Evolutionary conservation across 2,329 filamentous ascomycete genomes (phyloP).

Genomic region (Neophaeococcomyces mojaviensis): DNA sequence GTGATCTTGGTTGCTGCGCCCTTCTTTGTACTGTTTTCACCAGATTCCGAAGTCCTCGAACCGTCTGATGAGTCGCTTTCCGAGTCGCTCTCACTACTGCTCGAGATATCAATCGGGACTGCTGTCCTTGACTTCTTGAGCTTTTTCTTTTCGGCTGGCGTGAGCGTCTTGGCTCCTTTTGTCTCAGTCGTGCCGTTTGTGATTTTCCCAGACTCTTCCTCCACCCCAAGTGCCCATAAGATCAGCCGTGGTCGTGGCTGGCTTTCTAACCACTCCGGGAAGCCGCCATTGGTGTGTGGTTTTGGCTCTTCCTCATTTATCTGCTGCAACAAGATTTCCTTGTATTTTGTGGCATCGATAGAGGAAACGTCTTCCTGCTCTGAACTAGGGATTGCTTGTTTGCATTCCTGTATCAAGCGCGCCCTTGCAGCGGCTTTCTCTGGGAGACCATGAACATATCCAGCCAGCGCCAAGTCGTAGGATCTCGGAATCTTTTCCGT

Average conservation of each 20-base stretch:
- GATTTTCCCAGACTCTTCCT: conserved; percentile 10
- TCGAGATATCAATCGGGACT: conserved; percentile 27
- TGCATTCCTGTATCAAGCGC: conserved; percentile 58
- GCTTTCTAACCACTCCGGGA: conserved; percentile 15
- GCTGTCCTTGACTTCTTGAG: conserved; percentile 33
- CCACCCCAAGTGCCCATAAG: conserved; percentile 19
- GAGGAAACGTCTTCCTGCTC: conserved; percentile 34
- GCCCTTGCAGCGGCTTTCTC: conserved; percentile 64
- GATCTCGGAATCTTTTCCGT: conserved; percentile 63
- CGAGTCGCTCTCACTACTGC: conserved; percentile 33
- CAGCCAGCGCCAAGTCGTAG: conserved; percentile 62
- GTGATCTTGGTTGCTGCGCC: conserved; percentile 12
- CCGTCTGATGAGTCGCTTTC: conserved; percentile 16
- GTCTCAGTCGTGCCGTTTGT: neutral
- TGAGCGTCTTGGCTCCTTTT: neutral
- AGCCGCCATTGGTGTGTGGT: conserved; percentile 17
- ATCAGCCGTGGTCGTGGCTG: conserved; percentile 10
- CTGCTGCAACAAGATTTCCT: conserved; percentile 10
- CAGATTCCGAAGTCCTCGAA: conserved; percentile 1
- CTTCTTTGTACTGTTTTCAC: neutral
- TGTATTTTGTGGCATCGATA: conserved; percentile 6
- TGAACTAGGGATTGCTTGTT: conserved; percentile 53
- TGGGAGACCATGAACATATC: conserved; percentile 66
- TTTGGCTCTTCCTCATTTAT: conserved; percentile 36
- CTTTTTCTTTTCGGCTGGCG: conserved; percentile 33